Base-by-base conservation (phyloP, 2,329 filamentous ascomycete genomes). In the Periglandula ipomoeae region DNA sequence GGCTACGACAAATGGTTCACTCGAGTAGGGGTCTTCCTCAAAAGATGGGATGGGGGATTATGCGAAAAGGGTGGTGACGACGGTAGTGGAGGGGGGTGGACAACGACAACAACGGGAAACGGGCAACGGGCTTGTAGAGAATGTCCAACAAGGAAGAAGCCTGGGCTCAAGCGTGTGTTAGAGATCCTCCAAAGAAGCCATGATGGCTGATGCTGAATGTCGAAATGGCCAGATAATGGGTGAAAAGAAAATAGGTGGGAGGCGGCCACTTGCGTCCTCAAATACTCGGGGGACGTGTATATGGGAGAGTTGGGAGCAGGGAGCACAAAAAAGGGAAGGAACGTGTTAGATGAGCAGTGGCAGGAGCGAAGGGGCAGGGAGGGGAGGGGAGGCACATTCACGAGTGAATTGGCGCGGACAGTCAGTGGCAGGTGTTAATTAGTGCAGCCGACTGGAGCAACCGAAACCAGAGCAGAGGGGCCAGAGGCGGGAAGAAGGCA, bases 181-280 rank as follows among this genome's bases (percentile, higher is more conserved):
- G 44, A 52, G 50, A 49, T 45, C 50, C 40, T 46, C 40, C 46
- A 49, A 35, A 23, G 47, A 38, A 32, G 43, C 47, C 50, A 52
- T 52, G 44, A 30, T 47, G 47, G 44, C 47, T 20, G 43, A 34
- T 46, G 34, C 19, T 32, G 47, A 46, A 20, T 42, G 26, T 35
- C 17, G 46, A 46, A 47, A 52, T 52, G 47, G 50, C 47, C 44
- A 52, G 40, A 46, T 49, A 34, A 40, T 49, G 50, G 50, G 47
- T 49, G 46, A n/a, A 43, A 27, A 19, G 26, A 24, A 34, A 17
- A 24, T 11, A 32, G 13, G 34, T 49, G 47, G 40, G 39, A 52
- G 32, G 39, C 26, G 50, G 50, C 43, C 44, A 47, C 32, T 39
- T 49, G 47, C 34, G 39, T 26, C 50, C 47, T 52, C 47, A 52